Evolutionary conservation across 2,329 filamentous ascomycete species (phyloP).

Genomic region (Penicillium corylophilum): DNA sequence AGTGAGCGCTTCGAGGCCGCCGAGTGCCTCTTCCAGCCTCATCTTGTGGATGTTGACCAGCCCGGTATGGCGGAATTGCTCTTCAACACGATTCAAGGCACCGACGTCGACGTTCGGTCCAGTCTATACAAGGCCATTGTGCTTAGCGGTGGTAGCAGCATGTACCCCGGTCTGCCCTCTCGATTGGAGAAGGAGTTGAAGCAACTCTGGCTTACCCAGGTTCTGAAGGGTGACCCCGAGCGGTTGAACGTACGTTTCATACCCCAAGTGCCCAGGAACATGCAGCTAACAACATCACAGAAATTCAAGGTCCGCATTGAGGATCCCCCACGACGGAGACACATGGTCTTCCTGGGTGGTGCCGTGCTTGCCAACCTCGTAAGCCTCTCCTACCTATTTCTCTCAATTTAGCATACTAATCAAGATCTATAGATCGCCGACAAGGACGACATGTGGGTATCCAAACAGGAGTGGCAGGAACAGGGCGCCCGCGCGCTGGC

Average conservation of each 20-base stretch:
- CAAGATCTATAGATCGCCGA: conserved; percentile 71
- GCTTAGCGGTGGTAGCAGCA: conserved; percentile 92
- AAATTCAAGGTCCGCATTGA: conserved; percentile 99
- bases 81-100: conserved; percentile 97
- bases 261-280: background rate
- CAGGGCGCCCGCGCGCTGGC: conserved; percentile 80
- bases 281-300: conserved; percentile 38
- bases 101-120: conserved; percentile 90
- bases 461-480: conserved; percentile 95
- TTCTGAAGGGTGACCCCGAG: conserved; percentile 87
- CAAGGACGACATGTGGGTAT: conserved; percentile 99
- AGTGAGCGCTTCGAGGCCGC: conserved; percentile 97
- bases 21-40: conserved; percentile 97
- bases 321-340: conserved; percentile 88
- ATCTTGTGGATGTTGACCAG: conserved; percentile 95
- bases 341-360: conserved; percentile 99
- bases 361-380: conserved; percentile 93
- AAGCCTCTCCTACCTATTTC: conserved; percentile 29
- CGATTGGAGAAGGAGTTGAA: conserved; percentile 97
- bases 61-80: conserved; percentile 95
- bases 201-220: conserved; percentile 93
- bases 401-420: conserved; percentile 3
- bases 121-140: conserved; percentile 98
- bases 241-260: conserved; percentile 63
- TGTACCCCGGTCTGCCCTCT: conserved; percentile 96